phyloP scores from a whole-genome alignment of 495 filamentous ascomycete species.

The Venustampulla echinocandica region DNA sequence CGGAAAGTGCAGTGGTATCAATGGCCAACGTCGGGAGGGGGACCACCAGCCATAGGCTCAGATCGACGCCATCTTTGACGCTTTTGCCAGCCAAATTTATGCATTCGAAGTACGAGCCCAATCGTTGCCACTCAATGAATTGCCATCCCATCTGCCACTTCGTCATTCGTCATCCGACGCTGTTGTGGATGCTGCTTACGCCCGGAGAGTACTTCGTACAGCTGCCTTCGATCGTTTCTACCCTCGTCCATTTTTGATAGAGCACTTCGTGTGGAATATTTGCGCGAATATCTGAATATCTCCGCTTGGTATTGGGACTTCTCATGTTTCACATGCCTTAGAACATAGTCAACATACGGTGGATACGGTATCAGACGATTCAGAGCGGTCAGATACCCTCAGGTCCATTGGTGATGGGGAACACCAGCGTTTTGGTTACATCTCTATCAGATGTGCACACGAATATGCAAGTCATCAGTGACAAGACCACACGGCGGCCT shows the following conservation, averaged over 20 bases:
- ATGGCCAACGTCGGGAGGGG: not conserved
- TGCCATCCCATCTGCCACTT: not conserved
- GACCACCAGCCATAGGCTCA: not conserved
- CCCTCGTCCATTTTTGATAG: constrained; percentile 9
- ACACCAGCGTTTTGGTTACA: constrained; percentile 14
- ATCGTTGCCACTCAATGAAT: not conserved
- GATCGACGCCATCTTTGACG: constrained; percentile 7
- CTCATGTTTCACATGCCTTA: not conserved
- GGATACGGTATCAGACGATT: not conserved
- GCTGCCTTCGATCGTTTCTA: constrained; percentile 5
- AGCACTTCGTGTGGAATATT: constrained; percentile 6
- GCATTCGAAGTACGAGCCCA: constrained; percentile 8
- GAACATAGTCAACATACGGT: not conserved
- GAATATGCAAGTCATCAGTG: constrained; percentile 7
- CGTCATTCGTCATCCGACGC: constrained; percentile 3
- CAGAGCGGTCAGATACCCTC: not conserved
- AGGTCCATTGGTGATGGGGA: constrained; percentile 3
- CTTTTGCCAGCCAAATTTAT: constrained; percentile 8
- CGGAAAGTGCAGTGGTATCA: not conserved
- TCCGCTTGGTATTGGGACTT: not conserved
- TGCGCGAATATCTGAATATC: not conserved
- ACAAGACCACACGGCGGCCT: constrained; percentile 1
- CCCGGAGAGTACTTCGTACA: no score
- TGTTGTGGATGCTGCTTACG: constrained; percentile 9
- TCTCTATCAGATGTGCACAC: not conserved